phyloP scores from a whole-genome alignment of 2,329 filamentous ascomycete species.

The Tolypocladium cylindrosporum region DNA sequence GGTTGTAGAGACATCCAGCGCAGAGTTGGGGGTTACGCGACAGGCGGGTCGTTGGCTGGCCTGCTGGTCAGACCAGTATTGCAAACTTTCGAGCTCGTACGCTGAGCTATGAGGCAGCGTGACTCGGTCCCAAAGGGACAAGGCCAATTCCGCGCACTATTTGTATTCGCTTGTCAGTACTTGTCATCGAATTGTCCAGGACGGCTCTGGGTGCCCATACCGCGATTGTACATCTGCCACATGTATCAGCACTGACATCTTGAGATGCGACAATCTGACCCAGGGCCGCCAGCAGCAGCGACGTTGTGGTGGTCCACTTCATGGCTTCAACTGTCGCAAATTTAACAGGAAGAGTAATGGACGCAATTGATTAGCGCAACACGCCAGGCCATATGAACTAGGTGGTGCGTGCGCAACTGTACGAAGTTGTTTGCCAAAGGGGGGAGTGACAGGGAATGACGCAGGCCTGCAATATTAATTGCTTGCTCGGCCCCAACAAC shows the following conservation, averaged over 20 bases:
- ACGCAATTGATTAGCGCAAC: neutral
- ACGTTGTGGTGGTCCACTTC: neutral
- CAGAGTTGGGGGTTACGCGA: neutral
- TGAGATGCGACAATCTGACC: neutral
- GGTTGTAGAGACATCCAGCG: neutral
- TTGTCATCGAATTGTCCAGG: neutral
- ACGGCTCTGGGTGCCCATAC: neutral
- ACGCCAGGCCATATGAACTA: too few species aligned
- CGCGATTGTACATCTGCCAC: neutral
- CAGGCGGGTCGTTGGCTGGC: neutral
- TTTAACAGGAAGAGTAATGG: too few species aligned
- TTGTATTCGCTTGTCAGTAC: neutral
- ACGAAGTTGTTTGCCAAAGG: neutral
- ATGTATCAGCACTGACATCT: neutral
- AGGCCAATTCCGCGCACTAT: neutral
- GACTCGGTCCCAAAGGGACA: neutral
- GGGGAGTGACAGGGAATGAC: neutral
- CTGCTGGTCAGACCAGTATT: neutral
- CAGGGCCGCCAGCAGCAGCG: neutral
- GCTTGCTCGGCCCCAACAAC: neutral
- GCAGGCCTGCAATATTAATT: neutral
- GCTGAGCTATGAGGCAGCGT: neutral
- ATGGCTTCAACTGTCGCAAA: neutral
- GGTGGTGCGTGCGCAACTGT: neutral
- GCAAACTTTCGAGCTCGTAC: neutral